Evolutionary conservation across 345 rosid genomes (phyloP), one percentile per base, ranked within the genome.

Genomic region (Euphorbia peplus): DNA sequence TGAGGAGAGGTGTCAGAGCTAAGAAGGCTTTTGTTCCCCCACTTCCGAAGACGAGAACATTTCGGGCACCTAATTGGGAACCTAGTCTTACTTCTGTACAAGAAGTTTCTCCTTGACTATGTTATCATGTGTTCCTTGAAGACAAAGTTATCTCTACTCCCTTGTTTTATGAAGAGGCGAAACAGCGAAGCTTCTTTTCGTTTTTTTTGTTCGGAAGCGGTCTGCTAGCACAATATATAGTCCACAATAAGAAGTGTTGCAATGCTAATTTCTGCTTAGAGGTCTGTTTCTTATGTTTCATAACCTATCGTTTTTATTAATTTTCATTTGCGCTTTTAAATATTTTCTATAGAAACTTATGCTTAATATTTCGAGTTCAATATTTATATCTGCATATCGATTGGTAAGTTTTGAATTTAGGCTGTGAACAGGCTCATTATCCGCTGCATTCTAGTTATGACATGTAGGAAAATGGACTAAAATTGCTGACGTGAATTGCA

Each of bases 1-100:
- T 28, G 35, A 75, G 64, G 55, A 78, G 53, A 79, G 64, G 60
- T 25, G 47, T 29, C 22, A 79, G 54, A 63, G 48, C 52, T 37
- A 85, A 76, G 85, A 81, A 83, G 75, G 76, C 85, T 66, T 84
- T 86, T 42, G 79, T 80, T 50, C 87, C 90, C 11, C 90, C 86
- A 5, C 80, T 86, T 5, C 86, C 79, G 0, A 80, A 60, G 62
- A 55, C 60, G 55, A 80, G 70, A 53, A 10, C 15, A 3, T 16
- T 44, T 22, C 66, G 54, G 41, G 75, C 69, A 22, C 32, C 67
- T 2, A 67, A 63, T 7, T 85, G 88, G 93, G 84, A 84, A 58
- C 93, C 93, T 1, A 73, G 80, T 74, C 73, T 88, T 68, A 69
- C 78, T 18, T 88, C 87, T 54, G 65, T 85, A 25, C 76, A 80